Evolutionary conservation across 768 basidiomycete species (phyloP).

Genomic region (Phallus indusiatus): DNA sequence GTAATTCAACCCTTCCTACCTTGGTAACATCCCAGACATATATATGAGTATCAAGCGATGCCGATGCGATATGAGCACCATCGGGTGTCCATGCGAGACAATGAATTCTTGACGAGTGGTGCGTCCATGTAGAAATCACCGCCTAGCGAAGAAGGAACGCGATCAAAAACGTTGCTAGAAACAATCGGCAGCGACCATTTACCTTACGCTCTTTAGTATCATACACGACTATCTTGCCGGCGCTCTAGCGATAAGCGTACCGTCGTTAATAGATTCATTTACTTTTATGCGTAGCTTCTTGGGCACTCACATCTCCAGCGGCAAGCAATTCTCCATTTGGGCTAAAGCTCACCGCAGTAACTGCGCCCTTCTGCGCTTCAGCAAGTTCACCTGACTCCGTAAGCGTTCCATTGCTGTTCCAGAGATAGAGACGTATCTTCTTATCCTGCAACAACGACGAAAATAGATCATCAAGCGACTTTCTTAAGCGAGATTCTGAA

Average conservation of each 20-base stretch:
- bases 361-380: slow-evolving; percentile 50
- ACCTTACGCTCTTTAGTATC: slow-evolving; percentile 61
- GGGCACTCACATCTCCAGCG: slow-evolving; percentile 72
- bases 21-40: slow-evolving; percentile 77
- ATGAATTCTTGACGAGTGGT: slow-evolving; percentile 75
- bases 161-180: not conserved
- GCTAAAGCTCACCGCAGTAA: slow-evolving; percentile 73
- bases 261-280: not conserved
- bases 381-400: slow-evolving; percentile 49
- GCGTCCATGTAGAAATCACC: slow-evolving; percentile 72
- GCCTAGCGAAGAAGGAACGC: slow-evolving; percentile 29
- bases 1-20: not conserved
- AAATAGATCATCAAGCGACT: slow-evolving; percentile 11
- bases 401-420: slow-evolving; percentile 52
- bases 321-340: slow-evolving; percentile 68
- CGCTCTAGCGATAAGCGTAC: slow-evolving; percentile 38
- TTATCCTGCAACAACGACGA: slow-evolving; percentile 47
- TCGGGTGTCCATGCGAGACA: slow-evolving; percentile 70
- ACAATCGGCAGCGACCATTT: slow-evolving; percentile 8
- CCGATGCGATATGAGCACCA: slow-evolving; percentile 72
- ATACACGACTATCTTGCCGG: slow-evolving; percentile 73
- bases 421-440: slow-evolving; percentile 64
- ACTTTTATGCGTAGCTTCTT: not conserved
- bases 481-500: not conserved
- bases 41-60: slow-evolving; percentile 86